Evolutionary conservation across 192 early-diverging fungal genomes (phyloP), one percentile per base, ranked within the genome.

Genomic region (Coemansia sp.): DNA sequence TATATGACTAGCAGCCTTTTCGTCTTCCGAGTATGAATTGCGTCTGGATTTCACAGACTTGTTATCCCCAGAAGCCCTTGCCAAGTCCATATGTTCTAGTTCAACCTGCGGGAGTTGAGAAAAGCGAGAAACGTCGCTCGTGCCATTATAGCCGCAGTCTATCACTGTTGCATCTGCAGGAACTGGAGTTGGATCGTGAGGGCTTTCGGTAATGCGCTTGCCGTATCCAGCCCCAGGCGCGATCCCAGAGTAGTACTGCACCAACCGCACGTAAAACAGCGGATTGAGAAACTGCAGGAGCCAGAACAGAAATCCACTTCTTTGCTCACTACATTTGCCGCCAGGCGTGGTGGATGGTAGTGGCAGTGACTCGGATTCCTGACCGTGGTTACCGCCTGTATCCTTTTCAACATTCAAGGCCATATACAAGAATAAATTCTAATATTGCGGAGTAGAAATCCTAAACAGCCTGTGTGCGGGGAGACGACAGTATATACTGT

Each of bases 221-320:
- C 52, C 49, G 30, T 23, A 40, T 8, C 30, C 43, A 26, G 23
- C 4, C 1, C 23, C 23, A 26, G 23, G 4, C 4, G 23, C 4
- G 23, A 26, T 26, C 23, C 23, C 26, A 77, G 56, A 8, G 70
- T 64, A 3, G 67, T 62, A 56, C 40, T 77, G 74, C 0, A 60
- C 67, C 37, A 77, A 17, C 15, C 74, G 67, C 14, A 67, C 74
- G 15, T 77, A 77, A 28, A 70, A 63, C 28, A 77, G 47, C n/a
- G 74, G 74, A 26, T 77, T 77, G 10, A 77, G 39, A 17, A 66
- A 77, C 17, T 66, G 66, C 31, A 77, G 40, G 2, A 77, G 43
- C 42, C 57, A 44, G 6, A 55, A 36, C 3, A 77, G 34, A 26
- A 26, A 26, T 4, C 23, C 23, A 4, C 23, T 48, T 47, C 65